A percentile compares a stretch with the other conserved stretches of the same genome.
Conservation (phyloP, 345 rosid species). For the Gossypium longicalyx region DNA sequence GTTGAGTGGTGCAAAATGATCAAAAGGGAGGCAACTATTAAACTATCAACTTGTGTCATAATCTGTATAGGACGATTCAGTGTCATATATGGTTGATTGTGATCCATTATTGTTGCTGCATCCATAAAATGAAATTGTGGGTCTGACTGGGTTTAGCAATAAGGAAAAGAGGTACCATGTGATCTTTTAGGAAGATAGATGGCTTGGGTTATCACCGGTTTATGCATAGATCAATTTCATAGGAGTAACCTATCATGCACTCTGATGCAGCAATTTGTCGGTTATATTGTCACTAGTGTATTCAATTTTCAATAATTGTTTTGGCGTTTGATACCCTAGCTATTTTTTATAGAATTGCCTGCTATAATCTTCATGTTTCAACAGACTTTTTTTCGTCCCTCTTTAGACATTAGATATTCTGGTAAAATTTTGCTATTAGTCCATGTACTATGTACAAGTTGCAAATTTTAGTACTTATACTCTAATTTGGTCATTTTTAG, state of each 20-base stretch:
- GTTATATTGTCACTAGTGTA: background rate
- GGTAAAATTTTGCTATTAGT: too few relatives aligned
- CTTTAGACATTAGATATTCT: background rate
- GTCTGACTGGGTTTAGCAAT: conserved; percentile 1
- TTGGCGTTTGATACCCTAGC: background rate
- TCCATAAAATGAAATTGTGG: background rate
- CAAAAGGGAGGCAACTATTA: background rate
- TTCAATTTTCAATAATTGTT: background rate
- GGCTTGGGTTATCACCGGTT: background rate
- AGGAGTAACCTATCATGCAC: background rate
- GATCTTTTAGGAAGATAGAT: background rate
- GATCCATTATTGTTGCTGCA: background rate
- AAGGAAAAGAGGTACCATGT: background rate
- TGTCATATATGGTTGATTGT: background rate
- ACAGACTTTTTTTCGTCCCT: background rate
- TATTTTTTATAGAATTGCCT: background rate
- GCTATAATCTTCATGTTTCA: background rate
- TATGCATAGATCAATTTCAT: background rate
- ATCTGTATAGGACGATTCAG: background rate
- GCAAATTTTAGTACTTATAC: too few relatives aligned
- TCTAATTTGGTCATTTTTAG: too few relatives aligned
- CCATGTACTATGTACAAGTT: too few relatives aligned
- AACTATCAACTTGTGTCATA: background rate
- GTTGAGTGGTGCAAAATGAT: background rate
- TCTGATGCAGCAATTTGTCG: background rate